These are phyloP conservation scores for Dothistroma pini DNA, from an alignment of 2,329 filamentous ascomycete genomes.

Conservation along the genomic window DNA sequence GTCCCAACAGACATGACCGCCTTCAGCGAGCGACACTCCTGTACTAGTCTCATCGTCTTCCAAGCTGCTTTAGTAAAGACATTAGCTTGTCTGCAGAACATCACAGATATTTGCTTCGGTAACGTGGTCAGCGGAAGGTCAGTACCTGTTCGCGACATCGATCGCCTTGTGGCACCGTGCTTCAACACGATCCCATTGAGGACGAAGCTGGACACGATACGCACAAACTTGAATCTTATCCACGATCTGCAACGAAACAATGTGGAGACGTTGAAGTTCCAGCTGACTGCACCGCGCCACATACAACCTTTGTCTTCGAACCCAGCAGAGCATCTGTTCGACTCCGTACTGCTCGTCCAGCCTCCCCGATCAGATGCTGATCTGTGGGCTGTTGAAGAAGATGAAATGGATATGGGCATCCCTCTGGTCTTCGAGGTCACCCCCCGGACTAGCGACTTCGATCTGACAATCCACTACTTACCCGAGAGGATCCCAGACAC, in stretches of 20 bases:
- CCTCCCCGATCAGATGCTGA: slow-evolving; percentile 50
- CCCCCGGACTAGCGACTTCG: slow-evolving; percentile 52
- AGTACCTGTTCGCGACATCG: slow-evolving; percentile 60
- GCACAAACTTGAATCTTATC: slow-evolving; percentile 56
- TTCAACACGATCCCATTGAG: slow-evolving; percentile 85
- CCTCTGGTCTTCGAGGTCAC: slow-evolving; percentile 73
- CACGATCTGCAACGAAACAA: slow-evolving; percentile 61
- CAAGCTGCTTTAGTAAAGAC: slow-evolving; percentile 71
- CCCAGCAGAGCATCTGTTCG: slow-evolving; percentile 62
- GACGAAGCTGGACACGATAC: slow-evolving; percentile 48
- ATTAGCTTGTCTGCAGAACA: slow-evolving; percentile 54
- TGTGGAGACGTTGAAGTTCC: slow-evolving; percentile 60
- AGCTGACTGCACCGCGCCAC: slow-evolving; percentile 69
- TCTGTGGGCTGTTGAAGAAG: slow-evolving; percentile 53
- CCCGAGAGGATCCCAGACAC: slow-evolving; percentile 59
- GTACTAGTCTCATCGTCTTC: slow-evolving; percentile 60
- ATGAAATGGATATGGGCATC: slow-evolving; percentile 62
- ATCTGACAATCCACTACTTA: slow-evolving; percentile 47
- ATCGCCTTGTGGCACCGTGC: slow-evolving; percentile 77
- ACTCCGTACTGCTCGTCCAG: slow-evolving; percentile 77
- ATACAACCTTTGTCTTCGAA: slow-evolving; percentile 55
- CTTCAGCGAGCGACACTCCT: slow-evolving; percentile 51
- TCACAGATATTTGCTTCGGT: slow-evolving; percentile 75
- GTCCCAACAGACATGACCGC: slow-evolving; percentile 42
- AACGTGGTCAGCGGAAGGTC: slow-evolving; percentile 79